Conservation (phyloP, 2,329 filamentous ascomycete genomes). For the Thelonectria olida region DNA sequence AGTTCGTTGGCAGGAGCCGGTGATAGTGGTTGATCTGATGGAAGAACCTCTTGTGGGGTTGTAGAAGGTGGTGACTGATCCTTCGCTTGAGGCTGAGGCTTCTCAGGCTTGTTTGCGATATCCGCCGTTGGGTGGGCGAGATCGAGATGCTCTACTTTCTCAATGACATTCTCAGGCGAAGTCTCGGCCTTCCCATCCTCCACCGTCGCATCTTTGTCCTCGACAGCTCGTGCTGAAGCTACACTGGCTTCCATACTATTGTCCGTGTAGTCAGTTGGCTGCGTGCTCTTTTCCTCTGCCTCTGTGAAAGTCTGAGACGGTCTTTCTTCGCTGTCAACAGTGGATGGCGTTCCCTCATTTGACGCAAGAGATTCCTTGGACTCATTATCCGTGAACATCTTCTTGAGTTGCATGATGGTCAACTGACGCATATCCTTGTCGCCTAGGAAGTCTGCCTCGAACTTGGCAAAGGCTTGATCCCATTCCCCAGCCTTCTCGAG, state of each 20-base stretch:
- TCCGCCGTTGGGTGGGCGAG: conserved; percentile 51
- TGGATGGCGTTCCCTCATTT: conserved; percentile 71
- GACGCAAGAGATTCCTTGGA: conserved; percentile 79
- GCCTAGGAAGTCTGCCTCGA: conserved; percentile 92
- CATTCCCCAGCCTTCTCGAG: conserved; percentile 93
- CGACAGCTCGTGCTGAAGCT: conserved; percentile 35
- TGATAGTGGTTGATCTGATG: conserved; percentile 33
- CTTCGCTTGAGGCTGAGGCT: conserved; percentile 15
- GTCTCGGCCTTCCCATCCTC: conserved; percentile 45
- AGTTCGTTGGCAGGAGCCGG: conserved; percentile 26
- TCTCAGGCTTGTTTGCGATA: conserved; percentile 31
- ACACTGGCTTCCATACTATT: conserved; percentile 45
- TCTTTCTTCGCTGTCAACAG: conserved; percentile 59
- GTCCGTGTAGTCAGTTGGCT: conserved; percentile 52
- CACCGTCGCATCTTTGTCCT: conserved; percentile 33
- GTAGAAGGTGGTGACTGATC: background rate
- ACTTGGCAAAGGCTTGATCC: conserved; percentile 90
- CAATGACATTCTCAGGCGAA: conserved; percentile 49
- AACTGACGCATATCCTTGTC: conserved; percentile 96
- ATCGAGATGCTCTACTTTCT: conserved; percentile 61
- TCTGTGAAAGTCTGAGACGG: conserved; percentile 57
- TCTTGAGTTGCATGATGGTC: conserved; percentile 90
- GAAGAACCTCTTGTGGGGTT: conserved; percentile 20
- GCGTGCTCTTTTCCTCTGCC: conserved; percentile 56
- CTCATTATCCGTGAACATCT: conserved; percentile 92